Evolutionary conservation across 1,284 basidiomycete species (phyloP), one percentile per base, ranked within the genome.

Genomic region (Kwoniella shivajii): DNA sequence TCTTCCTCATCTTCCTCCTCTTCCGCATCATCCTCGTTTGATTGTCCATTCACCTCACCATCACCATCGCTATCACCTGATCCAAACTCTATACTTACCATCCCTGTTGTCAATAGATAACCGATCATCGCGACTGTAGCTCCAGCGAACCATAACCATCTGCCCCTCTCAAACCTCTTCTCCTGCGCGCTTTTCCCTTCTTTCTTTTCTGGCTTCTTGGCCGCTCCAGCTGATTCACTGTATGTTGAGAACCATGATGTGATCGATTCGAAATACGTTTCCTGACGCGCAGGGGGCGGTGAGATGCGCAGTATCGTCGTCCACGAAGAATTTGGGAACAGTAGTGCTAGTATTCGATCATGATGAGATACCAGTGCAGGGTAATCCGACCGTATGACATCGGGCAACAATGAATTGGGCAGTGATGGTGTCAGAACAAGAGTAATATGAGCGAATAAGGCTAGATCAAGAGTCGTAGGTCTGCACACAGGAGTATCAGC

Each of bases 381-480:
- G 58, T 73, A 74, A 9, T 55, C 52, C n/a, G 47, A 34, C 16
- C 64, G 61, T 44, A 80, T 67, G 18, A 75, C 57, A 51, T 74
- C 60, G 10, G 74, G 63, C 29, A 79, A 61, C 14, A 78, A 61
- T 0, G 73, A 62, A 20, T 72, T 73, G 0, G 78, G 77, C n/a
- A 75, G 67, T 1, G 59, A 54, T 7, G 74, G 67, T 18, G 68
- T 63, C 42, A 80, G 69, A 20, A 76, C 54, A 47, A 79, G 68
- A 4, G 77, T 64, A n/a, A 79, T 66, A 27, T 77, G 71, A 7
- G 78, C 59, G 41, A 74, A 77, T 22, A 80, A 72, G 22, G 61
- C 60, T 0, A 77, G 59, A 50, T 80, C 78, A 16, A 75, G 59
- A 0, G 76, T 69, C 0, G 69, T 66, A 0, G 76, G 73, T 22